A percentile compares a stretch with the other conserved stretches of the same genome.
These are phyloP conservation scores for Arachnopeziza araneosa DNA, from an alignment of 2,329 filamentous ascomycete genomes.

Conservation along the genomic window DNA sequence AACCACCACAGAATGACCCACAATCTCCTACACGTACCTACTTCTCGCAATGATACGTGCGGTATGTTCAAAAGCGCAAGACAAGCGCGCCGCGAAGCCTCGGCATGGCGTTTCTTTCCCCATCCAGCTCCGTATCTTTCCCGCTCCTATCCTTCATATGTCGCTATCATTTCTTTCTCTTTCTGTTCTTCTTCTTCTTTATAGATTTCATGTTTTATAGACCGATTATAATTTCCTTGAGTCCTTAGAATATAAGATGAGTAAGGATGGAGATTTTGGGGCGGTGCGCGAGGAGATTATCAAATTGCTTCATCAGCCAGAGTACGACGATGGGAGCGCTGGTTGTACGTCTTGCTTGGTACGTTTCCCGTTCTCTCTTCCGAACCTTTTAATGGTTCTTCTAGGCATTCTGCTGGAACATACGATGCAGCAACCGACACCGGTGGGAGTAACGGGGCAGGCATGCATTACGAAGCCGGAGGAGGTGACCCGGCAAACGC, in stretches of 20 bases:
- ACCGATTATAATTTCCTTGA: background rate
- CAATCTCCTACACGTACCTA: background rate
- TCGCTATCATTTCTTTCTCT: background rate
- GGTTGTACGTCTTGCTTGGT: conserved; percentile 62
- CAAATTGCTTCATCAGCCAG: conserved; percentile 51
- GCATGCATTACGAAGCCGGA: conserved; percentile 60
- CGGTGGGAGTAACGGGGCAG: conserved; percentile 58
- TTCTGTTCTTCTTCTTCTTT: background rate
- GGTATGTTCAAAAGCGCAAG: background rate
- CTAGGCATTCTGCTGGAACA: conserved; percentile 57
- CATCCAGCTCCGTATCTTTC: background rate
- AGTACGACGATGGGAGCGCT: conserved; percentile 59
- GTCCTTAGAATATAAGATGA: conserved; percentile 14
- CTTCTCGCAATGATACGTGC: background rate
- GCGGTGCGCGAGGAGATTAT: conserved; percentile 50
- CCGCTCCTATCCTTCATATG: background rate
- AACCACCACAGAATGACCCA: background rate
- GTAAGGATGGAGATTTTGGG: conserved; percentile 59
- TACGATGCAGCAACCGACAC: conserved; percentile 55
- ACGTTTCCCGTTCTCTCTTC: conserved; percentile 20
- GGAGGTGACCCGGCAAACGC: conserved; percentile 61
- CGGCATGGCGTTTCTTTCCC: background rate
- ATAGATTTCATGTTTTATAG: background rate
- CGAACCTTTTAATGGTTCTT: background rate
- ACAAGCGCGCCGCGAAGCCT: background rate